Base-by-base conservation (phyloP, 805 yeast species). In the Yamadazyma sp. region DNA sequence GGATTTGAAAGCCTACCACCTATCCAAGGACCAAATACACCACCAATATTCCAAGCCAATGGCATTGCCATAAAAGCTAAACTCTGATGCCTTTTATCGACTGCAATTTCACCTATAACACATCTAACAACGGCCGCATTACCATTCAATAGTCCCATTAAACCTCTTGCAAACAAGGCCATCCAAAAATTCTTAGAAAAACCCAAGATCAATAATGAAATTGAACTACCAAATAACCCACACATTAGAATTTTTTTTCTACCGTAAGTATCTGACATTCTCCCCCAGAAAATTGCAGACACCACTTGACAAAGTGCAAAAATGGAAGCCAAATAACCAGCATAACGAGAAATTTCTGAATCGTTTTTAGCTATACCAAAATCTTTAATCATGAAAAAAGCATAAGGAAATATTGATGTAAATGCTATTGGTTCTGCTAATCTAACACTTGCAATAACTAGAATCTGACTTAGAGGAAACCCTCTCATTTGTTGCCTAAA, bases 391-490 rank as follows among this genome's bases (percentile, higher is more conserved):
- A 29, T 29, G 15, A 35, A 35, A 20, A 23, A 35, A 4, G 23
- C 19, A 20, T 35, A 35, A 7, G 38, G 38, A 14, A 35, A 35
- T 8, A 35, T 22, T n/a, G 33, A 29, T 10, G 38, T 35, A 23
- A 35, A 35, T 24, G 38, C 38, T 10, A 35, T 7, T 2, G 84
- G 83, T 49, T 78, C 82, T 6, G 78, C 68, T 39, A 77, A 70
- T 34, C 82, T 60, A 23, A 76, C 70, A 22, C 68, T 40, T 16
- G 61, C 42, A 6, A 60, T 48, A 35, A 56, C 59, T 22, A 42
- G 33, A 53, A 60, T 62, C 41, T 77, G 82, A 44, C 67, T 54
- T 49, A 69, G 59, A n/a, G 82, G 82, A 48, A 76, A 75, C 19
- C 73, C 80, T 21, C 50, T 51, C 55, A 76, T 57, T 47, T 73